A percentile compares a stretch with the other conserved stretches of the same genome.
These are phyloP conservation scores for Raddia distichophylla DNA, from an alignment of 176 grass and related monocot genomes.

Conservation along the genomic window DNA sequence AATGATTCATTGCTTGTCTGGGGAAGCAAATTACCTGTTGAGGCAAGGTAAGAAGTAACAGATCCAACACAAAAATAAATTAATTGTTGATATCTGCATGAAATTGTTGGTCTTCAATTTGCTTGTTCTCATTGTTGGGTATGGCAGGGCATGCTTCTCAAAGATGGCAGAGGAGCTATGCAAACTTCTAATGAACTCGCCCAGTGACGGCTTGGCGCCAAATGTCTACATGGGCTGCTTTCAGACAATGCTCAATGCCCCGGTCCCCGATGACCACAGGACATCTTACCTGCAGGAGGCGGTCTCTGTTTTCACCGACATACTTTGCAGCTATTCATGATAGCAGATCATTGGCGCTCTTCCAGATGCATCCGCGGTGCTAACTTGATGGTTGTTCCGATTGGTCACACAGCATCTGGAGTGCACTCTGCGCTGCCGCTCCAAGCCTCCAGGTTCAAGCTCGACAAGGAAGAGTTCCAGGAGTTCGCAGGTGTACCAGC, in stretches of 20 bases:
- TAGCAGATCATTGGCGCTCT: slow-evolving; percentile 27
- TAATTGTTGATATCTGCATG: neutral
- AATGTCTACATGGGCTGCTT: slow-evolving; percentile 72
- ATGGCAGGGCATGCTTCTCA: slow-evolving; percentile 69
- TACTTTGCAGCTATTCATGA: slow-evolving; percentile 49
- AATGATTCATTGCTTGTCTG: slow-evolving; percentile 82
- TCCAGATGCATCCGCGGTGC: slow-evolving; percentile 7
- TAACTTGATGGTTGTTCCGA: neutral
- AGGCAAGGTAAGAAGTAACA: slow-evolving; percentile 65
- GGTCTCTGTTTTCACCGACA: slow-evolving; percentile 64
- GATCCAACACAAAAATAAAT: neutral
- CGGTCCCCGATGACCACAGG: slow-evolving; percentile 55
- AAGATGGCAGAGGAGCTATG: slow-evolving; percentile 90
- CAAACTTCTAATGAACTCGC: slow-evolving; percentile 51
- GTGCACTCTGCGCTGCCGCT: no score
- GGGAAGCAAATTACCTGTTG: slow-evolving; percentile 83
- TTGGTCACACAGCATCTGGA: neutral
- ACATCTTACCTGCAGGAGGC: slow-evolving; percentile 66
- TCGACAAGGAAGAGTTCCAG: neutral
- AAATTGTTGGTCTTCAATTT: slow-evolving; percentile 4
- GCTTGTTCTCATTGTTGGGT: slow-evolving; percentile 19
- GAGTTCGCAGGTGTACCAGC: neutral
- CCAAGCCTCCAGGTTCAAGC: no score
- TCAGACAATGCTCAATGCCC: slow-evolving; percentile 66
- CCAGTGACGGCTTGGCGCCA: slow-evolving; percentile 26